Evolutionary conservation across 2,329 filamentous ascomycete species (phyloP), one percentile per base, ranked within the genome.

Genomic region (Penicillium sp.): DNA sequence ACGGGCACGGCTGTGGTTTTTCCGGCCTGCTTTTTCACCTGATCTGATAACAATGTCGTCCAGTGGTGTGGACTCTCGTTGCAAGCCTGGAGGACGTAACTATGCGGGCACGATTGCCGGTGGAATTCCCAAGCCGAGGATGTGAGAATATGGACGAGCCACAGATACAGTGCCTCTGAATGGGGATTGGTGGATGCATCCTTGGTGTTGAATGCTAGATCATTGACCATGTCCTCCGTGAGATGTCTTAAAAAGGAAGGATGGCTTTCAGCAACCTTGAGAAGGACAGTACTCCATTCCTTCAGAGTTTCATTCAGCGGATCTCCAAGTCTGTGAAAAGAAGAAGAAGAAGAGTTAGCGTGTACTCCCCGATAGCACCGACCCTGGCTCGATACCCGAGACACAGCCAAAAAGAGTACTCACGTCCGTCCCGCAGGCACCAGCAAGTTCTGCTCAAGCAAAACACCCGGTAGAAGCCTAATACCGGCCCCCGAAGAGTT

Each of bases 131-230:
- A 81, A 2, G 66, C 62, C 3, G 67, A 47, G 10, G 73, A 73
- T 5, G 67, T 67, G 24, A 81, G 60, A 9, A 84, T 69, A 61
- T 83, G 79, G 8, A 75, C 60, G 24, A 82, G 60, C 82, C 82
- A 85, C 32, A 75, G 66, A 56, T 73, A 79, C 31, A 79, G 49
- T 2, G 73, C 78, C 66, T 83, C 78, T 34, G 66, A 66, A 6
- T 65, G 59, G 0, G 72, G 64, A 56, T 76, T 66, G 24, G 58
- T 43, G 27, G 68, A 62, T 31, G 56, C 24, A 54, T 65, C 51
- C 40, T 58, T 38, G 32, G 52, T 34, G 4, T 47, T 51, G 43
- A 67, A 65, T 2, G 70, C 69, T 51, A 81, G 63, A 10, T 59
- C 55, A 21, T 69, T 55, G 5, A 74, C 66, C 60, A 83, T 66